These are phyloP conservation scores for Chytriomyces hyalinus DNA, from an alignment of 192 early-diverging fungal species.

Conservation along the genomic window DNA sequence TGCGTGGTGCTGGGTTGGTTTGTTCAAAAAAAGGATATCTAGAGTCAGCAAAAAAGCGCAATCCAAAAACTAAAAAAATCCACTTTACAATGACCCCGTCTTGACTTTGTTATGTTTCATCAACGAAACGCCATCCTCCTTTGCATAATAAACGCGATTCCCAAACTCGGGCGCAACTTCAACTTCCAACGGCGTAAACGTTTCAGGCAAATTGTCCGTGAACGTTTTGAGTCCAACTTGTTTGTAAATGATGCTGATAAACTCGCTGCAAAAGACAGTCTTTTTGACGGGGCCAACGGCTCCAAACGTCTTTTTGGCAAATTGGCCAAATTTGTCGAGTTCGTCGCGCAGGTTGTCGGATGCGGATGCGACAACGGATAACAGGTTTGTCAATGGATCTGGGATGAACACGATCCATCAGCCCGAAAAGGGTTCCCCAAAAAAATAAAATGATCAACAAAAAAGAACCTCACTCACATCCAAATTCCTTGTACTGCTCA, in stretches of 20 bases:
- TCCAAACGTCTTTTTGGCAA: not conserved
- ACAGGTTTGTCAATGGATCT: conserved; percentile 31
- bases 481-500: conserved; percentile 25
- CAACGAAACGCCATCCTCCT: conserved; percentile 10
- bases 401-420: not conserved
- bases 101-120: not conserved
- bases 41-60: not conserved
- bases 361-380: conserved; percentile 36
- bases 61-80: not conserved
- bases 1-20: not conserved
- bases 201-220: not conserved
- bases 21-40: not conserved
- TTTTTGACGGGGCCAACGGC: conserved; percentile 22
- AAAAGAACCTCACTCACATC: not conserved
- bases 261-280: conserved; percentile 43
- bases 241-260: conserved; percentile 36
- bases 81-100: not conserved
- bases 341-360: conserved; percentile 26
- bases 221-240: conserved; percentile 32
- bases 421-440: too few species aligned
- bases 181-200: conserved; percentile 27
- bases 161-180: conserved; percentile 24
- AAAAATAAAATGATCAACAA: too few species aligned
- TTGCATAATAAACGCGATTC: not conserved
- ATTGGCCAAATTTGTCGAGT: conserved; percentile 14